Evolutionary conservation across 371 early-diverging fungal genomes (phyloP).

Genomic region (Phascolomyces articulosus): DNA sequence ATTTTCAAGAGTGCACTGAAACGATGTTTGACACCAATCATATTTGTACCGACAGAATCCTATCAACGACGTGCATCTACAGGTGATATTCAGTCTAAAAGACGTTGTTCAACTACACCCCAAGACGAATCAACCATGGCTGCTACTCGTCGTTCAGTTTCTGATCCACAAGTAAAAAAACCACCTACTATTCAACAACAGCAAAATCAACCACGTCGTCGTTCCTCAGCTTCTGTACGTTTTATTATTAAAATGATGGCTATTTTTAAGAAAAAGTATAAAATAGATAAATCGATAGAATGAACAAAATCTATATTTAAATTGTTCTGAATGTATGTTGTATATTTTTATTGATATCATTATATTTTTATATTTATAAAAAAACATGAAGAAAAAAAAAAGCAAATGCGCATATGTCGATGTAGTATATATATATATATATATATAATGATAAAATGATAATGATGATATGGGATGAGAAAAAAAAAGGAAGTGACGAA

Average conservation of each 20-base stretch:
- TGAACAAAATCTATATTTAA: too few relatives aligned
- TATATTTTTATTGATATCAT: too few relatives aligned
- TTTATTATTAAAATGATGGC: background rate
- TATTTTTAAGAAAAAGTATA: background rate
- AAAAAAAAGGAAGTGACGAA: too few relatives aligned
- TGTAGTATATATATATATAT: background rate
- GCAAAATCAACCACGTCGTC: background rate
- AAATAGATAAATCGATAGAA: background rate
- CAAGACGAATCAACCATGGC: background rate
- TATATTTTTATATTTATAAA: too few relatives aligned
- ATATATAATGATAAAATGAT: too few relatives aligned
- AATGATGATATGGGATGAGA: background rate
- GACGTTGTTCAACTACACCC: background rate
- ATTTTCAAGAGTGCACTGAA: conserved; percentile 13
- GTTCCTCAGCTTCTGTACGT: background rate
- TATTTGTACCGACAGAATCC: conserved; percentile 6
- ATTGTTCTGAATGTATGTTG: too few relatives aligned
- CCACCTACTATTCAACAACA: background rate
- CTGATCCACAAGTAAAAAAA: background rate
- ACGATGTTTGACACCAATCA: conserved; percentile 9
- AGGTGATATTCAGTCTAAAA: conserved; percentile 10
- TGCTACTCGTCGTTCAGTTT: background rate
- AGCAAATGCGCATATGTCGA: background rate
- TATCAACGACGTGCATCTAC: conserved; percentile 4
- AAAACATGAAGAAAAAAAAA: too few relatives aligned